phyloP scores from a whole-genome alignment of 495 filamentous ascomycete species.

The Pyrenopolyporus hunteri region DNA sequence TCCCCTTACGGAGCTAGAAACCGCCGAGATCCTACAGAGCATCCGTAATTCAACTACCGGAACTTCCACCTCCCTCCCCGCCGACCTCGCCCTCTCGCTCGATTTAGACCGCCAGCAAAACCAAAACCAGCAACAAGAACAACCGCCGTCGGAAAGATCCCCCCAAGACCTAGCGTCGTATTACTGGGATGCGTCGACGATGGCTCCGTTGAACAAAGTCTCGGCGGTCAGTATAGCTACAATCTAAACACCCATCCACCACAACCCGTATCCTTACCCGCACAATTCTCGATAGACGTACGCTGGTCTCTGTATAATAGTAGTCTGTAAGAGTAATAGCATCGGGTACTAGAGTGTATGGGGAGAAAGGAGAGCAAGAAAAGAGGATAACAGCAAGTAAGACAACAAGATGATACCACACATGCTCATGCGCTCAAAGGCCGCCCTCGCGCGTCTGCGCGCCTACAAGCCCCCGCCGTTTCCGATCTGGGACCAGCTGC shows the following conservation, averaged over 20 bases:
- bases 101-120: conserved; percentile 30
- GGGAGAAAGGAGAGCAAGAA: neutral
- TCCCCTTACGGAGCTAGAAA: conserved; percentile 37
- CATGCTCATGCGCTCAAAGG: conserved; percentile 54
- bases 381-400: neutral
- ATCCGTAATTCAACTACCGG: conserved; percentile 25
- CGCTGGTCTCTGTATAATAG: neutral
- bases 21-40: conserved; percentile 34
- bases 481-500: conserved; percentile 63
- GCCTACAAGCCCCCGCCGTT: conserved; percentile 67
- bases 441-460: conserved; percentile 77
- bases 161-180: conserved; percentile 44
- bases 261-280: conserved; percentile 1
- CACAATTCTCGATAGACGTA: neutral
- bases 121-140: conserved; percentile 6
- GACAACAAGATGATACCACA: neutral
- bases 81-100: conserved; percentile 39
- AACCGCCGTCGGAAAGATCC: conserved; percentile 8
- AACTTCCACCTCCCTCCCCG: conserved; percentile 27
- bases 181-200: conserved; percentile 59
- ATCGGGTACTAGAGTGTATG: too few species aligned
- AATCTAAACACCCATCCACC: conserved; percentile 14
- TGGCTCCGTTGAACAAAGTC: conserved; percentile 62
- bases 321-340: neutral
- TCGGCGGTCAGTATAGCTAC: conserved; percentile 57